Evolutionary conservation across 2,329 filamentous ascomycete genomes (phyloP).

Genomic region (Decorospora gaudefroyi): DNA sequence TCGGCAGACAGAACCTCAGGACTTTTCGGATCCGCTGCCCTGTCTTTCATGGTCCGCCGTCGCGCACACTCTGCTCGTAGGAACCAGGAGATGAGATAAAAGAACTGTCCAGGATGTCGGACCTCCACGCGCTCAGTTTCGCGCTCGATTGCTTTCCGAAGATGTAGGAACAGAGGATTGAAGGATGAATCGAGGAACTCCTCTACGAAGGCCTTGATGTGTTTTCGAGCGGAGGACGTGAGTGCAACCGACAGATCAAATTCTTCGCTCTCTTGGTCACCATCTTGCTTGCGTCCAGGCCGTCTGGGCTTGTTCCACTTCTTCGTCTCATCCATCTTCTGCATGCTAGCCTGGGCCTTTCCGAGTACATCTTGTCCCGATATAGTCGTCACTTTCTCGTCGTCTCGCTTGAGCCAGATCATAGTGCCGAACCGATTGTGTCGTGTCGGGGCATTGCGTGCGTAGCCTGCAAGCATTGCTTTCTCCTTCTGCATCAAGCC

Average conservation of each 20-base stretch:
- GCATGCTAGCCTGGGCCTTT: constrained; percentile 71
- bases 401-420: constrained; percentile 91
- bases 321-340: constrained; percentile 90
- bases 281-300: constrained; percentile 48
- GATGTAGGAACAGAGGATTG: constrained; percentile 81
- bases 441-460: constrained; percentile 77
- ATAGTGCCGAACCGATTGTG: constrained; percentile 97
- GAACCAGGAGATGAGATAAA: constrained; percentile 93
- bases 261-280: constrained; percentile 57
- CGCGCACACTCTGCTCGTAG: constrained; percentile 80
- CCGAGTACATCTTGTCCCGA: constrained; percentile 85
- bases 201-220: constrained; percentile 80
- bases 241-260: constrained; percentile 75
- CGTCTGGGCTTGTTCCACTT: constrained; percentile 81
- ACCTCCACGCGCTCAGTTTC: constrained; percentile 80
- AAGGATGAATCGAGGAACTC: constrained; percentile 96
- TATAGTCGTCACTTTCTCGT: constrained; percentile 81
- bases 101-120: constrained; percentile 81
- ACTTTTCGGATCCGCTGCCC: constrained; percentile 55
- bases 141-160: constrained; percentile 87
- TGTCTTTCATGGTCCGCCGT: constrained; percentile 60
- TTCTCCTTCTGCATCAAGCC: constrained; percentile 79
- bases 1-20: constrained; percentile 51
- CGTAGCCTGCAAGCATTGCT: constrained; percentile 77
- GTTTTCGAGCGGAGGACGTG: constrained; percentile 71